These are phyloP conservation scores for Dendrostoma leiphaemia DNA, from an alignment of 2,329 filamentous ascomycete genomes.

Conservation along the genomic window DNA sequence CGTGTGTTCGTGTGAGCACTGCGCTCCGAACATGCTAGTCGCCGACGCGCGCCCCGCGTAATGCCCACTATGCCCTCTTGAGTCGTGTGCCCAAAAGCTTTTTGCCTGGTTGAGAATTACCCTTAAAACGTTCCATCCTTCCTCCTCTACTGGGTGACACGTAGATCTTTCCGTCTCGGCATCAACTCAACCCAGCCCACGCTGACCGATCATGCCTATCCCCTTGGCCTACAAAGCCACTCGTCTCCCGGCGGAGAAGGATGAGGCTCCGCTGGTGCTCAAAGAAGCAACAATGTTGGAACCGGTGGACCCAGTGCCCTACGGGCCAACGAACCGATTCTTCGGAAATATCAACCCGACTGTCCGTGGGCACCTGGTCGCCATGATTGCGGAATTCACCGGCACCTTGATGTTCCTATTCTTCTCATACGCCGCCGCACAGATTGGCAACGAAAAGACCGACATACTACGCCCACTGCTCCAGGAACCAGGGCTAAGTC, in stretches of 20 bases:
- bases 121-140: neutral
- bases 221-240: neutral
- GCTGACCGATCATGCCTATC: neutral
- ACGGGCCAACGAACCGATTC: neutral
- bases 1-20: too few species aligned
- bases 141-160: neutral
- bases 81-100: neutral
- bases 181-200: neutral
- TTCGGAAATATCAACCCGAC: constrained; percentile 12
- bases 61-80: too few species aligned
- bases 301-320: neutral
- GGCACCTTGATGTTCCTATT: constrained; percentile 54
- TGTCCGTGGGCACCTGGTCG: constrained; percentile 29
- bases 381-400: constrained; percentile 47
- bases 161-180: neutral
- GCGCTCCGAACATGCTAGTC: too few species aligned
- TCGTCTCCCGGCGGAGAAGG: neutral
- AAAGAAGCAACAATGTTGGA: constrained; percentile 8
- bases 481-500: constrained; percentile 15
- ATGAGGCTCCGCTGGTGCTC: neutral
- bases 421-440: constrained; percentile 28
- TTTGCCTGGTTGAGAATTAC: neutral
- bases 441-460: constrained; percentile 25
- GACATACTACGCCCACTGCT: constrained; percentile 10
- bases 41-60: too few species aligned